Evolutionary conservation across 352 stramenopile species (phyloP), one percentile per base, ranked within the genome.

Genomic region (Phytophthora cactorum): DNA sequence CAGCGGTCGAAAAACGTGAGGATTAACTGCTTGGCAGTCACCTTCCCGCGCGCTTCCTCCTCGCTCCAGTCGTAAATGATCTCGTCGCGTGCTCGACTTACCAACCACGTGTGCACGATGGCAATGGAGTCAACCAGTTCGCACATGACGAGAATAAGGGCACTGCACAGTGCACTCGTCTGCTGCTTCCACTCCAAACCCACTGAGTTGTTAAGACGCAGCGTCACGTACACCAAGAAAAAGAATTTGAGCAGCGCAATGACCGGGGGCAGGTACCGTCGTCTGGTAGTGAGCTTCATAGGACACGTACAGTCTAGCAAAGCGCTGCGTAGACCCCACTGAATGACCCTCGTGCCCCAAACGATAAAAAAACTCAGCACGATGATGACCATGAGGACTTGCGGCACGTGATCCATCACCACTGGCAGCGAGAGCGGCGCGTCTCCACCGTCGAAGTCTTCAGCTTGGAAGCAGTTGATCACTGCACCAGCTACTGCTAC

Each of bases 1-100:
- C 65, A 77, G 25, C 69, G 64, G 45, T 77, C 69, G 59, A 77
- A 77, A 46, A 77, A 77, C 38, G 65, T 77, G 32, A 77, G 59
- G 17, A 71, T 55, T 12, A 77, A 31, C 10, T 52, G 59, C 54
- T 74, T 77, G 49, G 50, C 38, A 1, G 58, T 47, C 28, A 71
- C 56, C 34, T 64, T 67, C 5, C 54, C 65, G 5, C 54, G 9
- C 22, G 51, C 45, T 59, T 68, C 50, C 27, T 65, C 44, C n/a
- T 50, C 51, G 4, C 54, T 39, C 44, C 63, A 64, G 50, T 65
- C 69, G 36, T 64, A 64, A 50, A 77, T 73, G 7, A 64, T 52
- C 25, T 72, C 64, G 5, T 39, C 64, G 34, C 64, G 55, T 31
- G 47, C 36, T 61, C 69, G 58, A 67, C 64, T 72, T 43, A 64